These are phyloP conservation scores for Schizophyllum commune DNA, from an alignment of 1,284 basidiomycete species.

Conservation along the genomic window DNA sequence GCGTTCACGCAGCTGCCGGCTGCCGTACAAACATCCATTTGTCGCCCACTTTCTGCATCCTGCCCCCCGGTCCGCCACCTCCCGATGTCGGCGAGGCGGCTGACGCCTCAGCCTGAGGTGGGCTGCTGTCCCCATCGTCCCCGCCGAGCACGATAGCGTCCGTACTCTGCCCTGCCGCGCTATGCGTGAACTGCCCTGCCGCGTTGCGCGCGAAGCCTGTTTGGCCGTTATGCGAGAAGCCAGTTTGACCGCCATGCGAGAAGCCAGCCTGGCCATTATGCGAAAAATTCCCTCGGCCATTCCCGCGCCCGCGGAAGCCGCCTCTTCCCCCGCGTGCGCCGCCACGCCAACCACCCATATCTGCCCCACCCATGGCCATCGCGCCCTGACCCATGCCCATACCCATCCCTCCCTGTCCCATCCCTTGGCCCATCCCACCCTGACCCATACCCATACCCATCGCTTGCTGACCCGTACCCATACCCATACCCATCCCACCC, in stretches of 20 bases:
- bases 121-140: constrained; percentile 11
- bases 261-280: constrained; percentile 18
- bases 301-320: constrained; percentile 25
- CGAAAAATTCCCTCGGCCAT: constrained; percentile 27
- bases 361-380: constrained; percentile 22
- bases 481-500: constrained; percentile 8
- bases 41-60: constrained; percentile 66
- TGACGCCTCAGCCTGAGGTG: no score
- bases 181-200: background rate
- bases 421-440: background rate
- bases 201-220: no score
- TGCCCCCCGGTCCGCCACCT: constrained; percentile 31
- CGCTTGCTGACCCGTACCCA: constrained; percentile 4
- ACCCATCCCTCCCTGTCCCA: constrained; percentile 12
- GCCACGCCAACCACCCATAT: constrained; percentile 25
- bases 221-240: constrained; percentile 24
- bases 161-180: constrained; percentile 21
- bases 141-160: constrained; percentile 53
- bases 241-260: no score
- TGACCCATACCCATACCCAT: constrained; percentile 10
- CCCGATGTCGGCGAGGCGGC: constrained; percentile 1
- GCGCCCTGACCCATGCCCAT: constrained; percentile 27
- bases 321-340: constrained; percentile 21
- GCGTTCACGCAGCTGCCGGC: background rate
- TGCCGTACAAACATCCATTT: constrained; percentile 63